Evolutionary conservation across 345 rosid species (phyloP).

Genomic region (Angophora floribunda): DNA sequence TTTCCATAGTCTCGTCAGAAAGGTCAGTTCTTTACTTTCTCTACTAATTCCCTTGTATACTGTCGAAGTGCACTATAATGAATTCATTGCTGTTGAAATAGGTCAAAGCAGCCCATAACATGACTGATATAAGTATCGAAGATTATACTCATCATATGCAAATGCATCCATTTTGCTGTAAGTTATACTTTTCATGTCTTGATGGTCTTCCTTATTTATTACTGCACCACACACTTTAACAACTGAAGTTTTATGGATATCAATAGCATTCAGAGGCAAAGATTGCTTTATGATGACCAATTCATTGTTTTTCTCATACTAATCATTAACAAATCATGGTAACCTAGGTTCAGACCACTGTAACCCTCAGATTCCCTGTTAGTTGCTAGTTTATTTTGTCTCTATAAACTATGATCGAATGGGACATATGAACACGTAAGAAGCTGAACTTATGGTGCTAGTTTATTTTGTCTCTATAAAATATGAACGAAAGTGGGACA

Average conservation of each 20-base stretch:
- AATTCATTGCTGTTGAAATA: conserved; percentile 26
- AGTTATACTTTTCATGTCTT: conserved; percentile 11
- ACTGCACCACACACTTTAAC: background rate
- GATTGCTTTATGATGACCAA: background rate
- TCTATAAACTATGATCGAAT: background rate
- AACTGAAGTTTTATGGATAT: background rate
- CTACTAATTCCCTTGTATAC: background rate
- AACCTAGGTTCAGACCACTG: background rate
- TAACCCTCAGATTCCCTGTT: background rate
- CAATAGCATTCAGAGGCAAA: background rate
- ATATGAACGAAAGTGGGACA: background rate
- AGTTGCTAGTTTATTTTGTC: background rate
- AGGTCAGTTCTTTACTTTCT: conserved; percentile 33
- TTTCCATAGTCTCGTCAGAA: conserved; percentile 45
- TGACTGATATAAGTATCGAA: conserved; percentile 38
- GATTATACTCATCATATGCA: conserved; percentile 55
- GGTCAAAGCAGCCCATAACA: conserved; percentile 26
- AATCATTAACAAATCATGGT: background rate
- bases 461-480: background rate
- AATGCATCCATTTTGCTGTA: conserved; percentile 71
- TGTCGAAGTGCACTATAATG: background rate
- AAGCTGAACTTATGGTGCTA: background rate
- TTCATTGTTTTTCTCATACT: background rate
- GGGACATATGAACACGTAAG: background rate
- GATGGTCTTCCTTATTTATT: background rate